Conservation (phyloP, 1,284 basidiomycete genomes). For the Albatrellus sp. region DNA sequence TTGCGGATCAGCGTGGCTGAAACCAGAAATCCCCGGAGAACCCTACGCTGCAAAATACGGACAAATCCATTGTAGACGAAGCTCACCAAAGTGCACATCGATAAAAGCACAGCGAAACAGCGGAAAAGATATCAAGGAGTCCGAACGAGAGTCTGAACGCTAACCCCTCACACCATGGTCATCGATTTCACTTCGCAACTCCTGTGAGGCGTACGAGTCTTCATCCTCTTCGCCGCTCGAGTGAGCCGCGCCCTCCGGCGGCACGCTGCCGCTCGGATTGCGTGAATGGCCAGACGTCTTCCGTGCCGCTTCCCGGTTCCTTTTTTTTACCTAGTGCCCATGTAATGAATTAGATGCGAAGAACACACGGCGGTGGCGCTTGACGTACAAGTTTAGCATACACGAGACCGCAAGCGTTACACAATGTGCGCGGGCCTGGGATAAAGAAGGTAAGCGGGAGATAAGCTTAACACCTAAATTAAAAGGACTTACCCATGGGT, state of each 20-base stretch:
- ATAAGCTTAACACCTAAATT: background rate
- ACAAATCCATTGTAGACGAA: slow-evolving; percentile 3
- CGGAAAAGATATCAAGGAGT: slow-evolving; percentile 1
- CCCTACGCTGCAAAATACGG: slow-evolving; percentile 8
- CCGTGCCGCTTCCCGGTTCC: slow-evolving; percentile 19
- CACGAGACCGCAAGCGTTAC: slow-evolving; percentile 70
- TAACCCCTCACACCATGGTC: slow-evolving; percentile 16
- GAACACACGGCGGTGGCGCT: slow-evolving; percentile 9
- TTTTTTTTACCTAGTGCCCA: slow-evolving; percentile 23
- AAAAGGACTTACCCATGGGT: slow-evolving; percentile 46
- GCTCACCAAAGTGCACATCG: slow-evolving; percentile 11
- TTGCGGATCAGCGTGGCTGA: slow-evolving; percentile 10
- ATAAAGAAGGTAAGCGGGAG: slow-evolving; percentile 9
- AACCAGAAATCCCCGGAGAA: slow-evolving; percentile 6
- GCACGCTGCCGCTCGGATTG: slow-evolving; percentile 7
- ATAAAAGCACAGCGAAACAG: slow-evolving; percentile 9
- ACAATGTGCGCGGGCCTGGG: slow-evolving; percentile 57
- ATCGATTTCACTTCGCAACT: slow-evolving; percentile 18
- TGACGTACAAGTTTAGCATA: slow-evolving; percentile 58
- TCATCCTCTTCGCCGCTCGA: slow-evolving; percentile 22
- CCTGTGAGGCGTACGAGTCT: slow-evolving; percentile 22
- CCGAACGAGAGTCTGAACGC: slow-evolving; percentile 3
- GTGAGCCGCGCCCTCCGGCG: slow-evolving; percentile 15
- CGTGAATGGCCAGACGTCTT: slow-evolving; percentile 11
- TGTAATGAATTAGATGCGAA: background rate